phyloP scores from a whole-genome alignment of 257 asterid species.

The Paraleonurus japonicus region DNA sequence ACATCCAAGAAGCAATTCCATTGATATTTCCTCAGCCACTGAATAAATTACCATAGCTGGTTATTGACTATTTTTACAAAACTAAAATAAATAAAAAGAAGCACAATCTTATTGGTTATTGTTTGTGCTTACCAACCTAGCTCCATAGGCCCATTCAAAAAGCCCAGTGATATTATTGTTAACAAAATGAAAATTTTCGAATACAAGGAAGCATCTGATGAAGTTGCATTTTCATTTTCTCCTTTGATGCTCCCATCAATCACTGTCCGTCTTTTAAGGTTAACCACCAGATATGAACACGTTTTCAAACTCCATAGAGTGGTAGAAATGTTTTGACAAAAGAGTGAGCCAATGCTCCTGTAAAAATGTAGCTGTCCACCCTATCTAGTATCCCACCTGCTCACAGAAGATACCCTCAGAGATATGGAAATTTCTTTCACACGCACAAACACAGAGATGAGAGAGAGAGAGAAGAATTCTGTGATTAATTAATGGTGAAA shows the following conservation, averaged over 20 bases:
- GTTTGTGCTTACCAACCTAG: too few species aligned
- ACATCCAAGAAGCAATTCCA: neutral
- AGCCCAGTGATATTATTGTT: conserved; percentile 16
- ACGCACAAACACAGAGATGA: neutral
- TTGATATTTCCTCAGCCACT: neutral
- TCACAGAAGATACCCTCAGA: neutral
- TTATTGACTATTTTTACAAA: neutral
- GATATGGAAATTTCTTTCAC: neutral
- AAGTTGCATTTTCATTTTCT: conserved; percentile 1
- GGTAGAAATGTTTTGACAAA: conserved; percentile 76
- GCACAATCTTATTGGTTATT: conserved; percentile 12
- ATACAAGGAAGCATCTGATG: conserved; percentile 25
- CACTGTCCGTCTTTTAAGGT: neutral
- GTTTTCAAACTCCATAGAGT: conserved; percentile 67
- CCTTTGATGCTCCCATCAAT: neutral
- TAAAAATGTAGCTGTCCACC: conserved; percentile 88
- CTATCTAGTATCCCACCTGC: conserved; percentile 96
- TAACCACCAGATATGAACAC: neutral
- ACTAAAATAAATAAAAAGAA: conserved; percentile 6
- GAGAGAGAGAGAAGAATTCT: neutral
- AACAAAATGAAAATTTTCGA: neutral
- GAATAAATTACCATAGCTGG: neutral
- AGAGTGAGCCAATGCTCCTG: conserved; percentile 90
- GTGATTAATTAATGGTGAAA: neutral
- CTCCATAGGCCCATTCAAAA: neutral